Evolutionary conservation across 2,329 filamentous ascomycete genomes (phyloP).

Genomic region (Alternaria metachromatica): DNA sequence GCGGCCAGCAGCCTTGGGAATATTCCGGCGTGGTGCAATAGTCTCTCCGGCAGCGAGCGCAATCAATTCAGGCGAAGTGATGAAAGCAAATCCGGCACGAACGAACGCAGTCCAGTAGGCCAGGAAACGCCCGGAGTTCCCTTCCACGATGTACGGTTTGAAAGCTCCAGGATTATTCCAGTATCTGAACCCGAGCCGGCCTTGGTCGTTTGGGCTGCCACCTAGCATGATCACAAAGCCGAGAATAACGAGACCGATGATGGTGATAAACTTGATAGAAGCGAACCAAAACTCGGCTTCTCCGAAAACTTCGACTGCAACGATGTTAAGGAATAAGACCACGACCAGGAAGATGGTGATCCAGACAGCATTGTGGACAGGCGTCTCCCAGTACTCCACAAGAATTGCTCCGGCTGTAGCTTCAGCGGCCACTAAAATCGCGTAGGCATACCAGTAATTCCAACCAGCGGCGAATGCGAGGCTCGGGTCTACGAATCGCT

Average conservation of each 20-base stretch:
- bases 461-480: constrained; percentile 45
- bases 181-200: constrained; percentile 65
- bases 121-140: constrained; percentile 66
- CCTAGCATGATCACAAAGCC: constrained; percentile 47
- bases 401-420: constrained; percentile 43
- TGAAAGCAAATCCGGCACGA: constrained; percentile 57
- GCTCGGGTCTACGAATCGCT: constrained; percentile 57
- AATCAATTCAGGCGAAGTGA: constrained; percentile 47
- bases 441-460: constrained; percentile 41
- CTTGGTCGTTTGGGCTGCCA: constrained; percentile 44
- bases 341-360: constrained; percentile 47
- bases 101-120: constrained; percentile 63
- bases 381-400: constrained; percentile 44
- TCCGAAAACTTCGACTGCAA: constrained; percentile 47
- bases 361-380: constrained; percentile 43
- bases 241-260: constrained; percentile 45
- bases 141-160: constrained; percentile 57
- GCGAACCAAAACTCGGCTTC: constrained; percentile 62
- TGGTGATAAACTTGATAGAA: constrained; percentile 55
- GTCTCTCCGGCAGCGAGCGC: constrained; percentile 45
- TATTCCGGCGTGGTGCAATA: constrained; percentile 47
- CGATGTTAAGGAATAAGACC: constrained; percentile 45
- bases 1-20: constrained; percentile 61
- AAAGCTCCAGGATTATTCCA: constrained; percentile 71
- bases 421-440: constrained; percentile 45